phyloP scores from a whole-genome alignment of 1,139 yeast genomes.

The Candida glucosophila region DNA sequence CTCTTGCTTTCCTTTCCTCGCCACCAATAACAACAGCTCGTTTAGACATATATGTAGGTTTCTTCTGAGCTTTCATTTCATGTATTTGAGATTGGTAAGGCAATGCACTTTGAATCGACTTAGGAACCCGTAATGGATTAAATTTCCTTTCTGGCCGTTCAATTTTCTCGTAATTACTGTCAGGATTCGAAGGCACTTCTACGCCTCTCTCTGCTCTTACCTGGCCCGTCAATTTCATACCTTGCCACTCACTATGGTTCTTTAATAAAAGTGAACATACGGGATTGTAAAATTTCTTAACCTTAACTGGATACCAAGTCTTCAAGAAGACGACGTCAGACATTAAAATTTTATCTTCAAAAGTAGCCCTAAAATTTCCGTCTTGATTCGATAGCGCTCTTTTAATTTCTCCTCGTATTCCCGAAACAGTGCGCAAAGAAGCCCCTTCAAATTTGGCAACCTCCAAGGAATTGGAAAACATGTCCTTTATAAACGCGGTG shows the following conservation, averaged over 20 bases:
- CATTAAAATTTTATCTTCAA: conserved; percentile 90
- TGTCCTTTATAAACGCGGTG: conserved; percentile 94
- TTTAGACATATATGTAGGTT: conserved; percentile 75
- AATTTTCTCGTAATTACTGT: conserved; percentile 64
- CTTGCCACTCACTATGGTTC: conserved; percentile 84
- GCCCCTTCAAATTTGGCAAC: conserved; percentile 99
- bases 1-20: conserved; percentile 89
- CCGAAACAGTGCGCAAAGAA: conserved; percentile 89
- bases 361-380: conserved; percentile 97
- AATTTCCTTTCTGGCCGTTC: conserved; percentile 84
- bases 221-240: conserved; percentile 92
- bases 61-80: conserved; percentile 81
- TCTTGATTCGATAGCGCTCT: conserved; percentile 91
- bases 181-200: conserved; percentile 60
- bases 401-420: conserved; percentile 95
- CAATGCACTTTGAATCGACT: conserved; percentile 59
- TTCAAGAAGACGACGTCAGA: conserved; percentile 83
- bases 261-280: conserved; percentile 78
- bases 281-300: conserved; percentile 89
- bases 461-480: conserved; percentile 88
- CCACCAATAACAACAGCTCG: conserved; percentile 91
- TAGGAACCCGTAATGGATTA: conserved; percentile 83
- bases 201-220: conserved; percentile 72
- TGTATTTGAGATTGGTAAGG: conserved; percentile 91
- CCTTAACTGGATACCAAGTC: conserved; percentile 94